phyloP scores from a whole-genome alignment of 257 asterid genomes.

The Ballota nigra region DNA sequence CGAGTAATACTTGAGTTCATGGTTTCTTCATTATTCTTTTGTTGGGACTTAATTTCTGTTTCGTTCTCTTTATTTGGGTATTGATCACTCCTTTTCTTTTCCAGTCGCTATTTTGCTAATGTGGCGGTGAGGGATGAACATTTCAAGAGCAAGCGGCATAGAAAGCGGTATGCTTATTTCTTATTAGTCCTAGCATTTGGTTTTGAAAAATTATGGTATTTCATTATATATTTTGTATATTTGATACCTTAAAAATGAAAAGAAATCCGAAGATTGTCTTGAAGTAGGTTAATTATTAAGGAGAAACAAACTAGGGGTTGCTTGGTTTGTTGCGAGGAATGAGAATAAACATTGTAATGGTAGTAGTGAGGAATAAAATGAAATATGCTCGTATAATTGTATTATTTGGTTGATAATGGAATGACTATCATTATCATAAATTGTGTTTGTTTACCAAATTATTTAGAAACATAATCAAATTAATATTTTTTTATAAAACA shows the following conservation, averaged over 20 bases:
- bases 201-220: neutral
- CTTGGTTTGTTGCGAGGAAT: too few species aligned
- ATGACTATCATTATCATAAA: too few species aligned
- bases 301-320: too few species aligned
- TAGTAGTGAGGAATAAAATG: too few species aligned
- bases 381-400: too few species aligned
- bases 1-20: constrained; percentile 51
- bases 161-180: constrained; percentile 59
- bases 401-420: too few species aligned
- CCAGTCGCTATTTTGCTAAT: constrained; percentile 76
- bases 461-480: too few species aligned
- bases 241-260: neutral
- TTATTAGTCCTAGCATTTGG: neutral
- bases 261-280: neutral
- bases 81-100: neutral
- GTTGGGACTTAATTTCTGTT: neutral
- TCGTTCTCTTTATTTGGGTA: neutral
- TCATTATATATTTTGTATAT: neutral
- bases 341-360: too few species aligned
- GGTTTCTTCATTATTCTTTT: neutral
- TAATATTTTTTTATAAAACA: too few species aligned
- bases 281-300: neutral
- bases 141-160: constrained; percentile 80
- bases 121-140: constrained; percentile 78
- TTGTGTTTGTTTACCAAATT: too few species aligned